Conservation (phyloP, 495 filamentous ascomycete genomes). For the Lichina pygmaea region DNA sequence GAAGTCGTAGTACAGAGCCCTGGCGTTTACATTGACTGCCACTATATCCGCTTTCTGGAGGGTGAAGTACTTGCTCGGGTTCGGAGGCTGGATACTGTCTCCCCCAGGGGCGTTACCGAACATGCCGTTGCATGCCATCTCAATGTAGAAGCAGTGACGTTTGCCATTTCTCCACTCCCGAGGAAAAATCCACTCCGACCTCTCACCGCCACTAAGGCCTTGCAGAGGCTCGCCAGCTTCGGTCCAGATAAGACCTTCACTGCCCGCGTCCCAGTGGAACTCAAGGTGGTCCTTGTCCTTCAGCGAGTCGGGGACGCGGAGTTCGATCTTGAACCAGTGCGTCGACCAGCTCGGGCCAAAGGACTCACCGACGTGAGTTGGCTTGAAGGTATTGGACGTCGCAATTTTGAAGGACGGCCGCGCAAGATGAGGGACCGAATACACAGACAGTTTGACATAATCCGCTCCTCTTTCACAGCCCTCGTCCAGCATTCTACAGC, state of each 20-base stretch:
- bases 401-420: slow-evolving; percentile 83
- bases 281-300: slow-evolving; percentile 51
- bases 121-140: slow-evolving; percentile 98
- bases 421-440: slow-evolving; percentile 49
- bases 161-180: slow-evolving; percentile 55
- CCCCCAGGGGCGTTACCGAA: slow-evolving; percentile 77
- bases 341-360: slow-evolving; percentile 96
- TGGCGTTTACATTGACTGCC: slow-evolving; percentile 62
- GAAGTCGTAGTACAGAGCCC: slow-evolving; percentile 66
- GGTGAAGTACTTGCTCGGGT: slow-evolving; percentile 52
- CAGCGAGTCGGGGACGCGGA: slow-evolving; percentile 51
- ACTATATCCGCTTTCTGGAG: slow-evolving; percentile 64
- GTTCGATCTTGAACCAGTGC: slow-evolving; percentile 78
- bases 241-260: slow-evolving; percentile 76
- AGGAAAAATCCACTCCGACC: slow-evolving; percentile 75
- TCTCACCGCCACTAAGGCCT: slow-evolving; percentile 76
- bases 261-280: slow-evolving; percentile 85
- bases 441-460: slow-evolving; percentile 66
- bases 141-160: slow-evolving; percentile 72
- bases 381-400: slow-evolving; percentile 46
- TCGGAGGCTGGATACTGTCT: slow-evolving; percentile 70
- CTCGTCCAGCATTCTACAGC: slow-evolving; percentile 42
- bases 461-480: slow-evolving; percentile 40
- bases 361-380: slow-evolving; percentile 44
- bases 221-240: slow-evolving; percentile 73